Conservation (phyloP, 257 asterid genomes). For the Haberlea rhodopensis region DNA sequence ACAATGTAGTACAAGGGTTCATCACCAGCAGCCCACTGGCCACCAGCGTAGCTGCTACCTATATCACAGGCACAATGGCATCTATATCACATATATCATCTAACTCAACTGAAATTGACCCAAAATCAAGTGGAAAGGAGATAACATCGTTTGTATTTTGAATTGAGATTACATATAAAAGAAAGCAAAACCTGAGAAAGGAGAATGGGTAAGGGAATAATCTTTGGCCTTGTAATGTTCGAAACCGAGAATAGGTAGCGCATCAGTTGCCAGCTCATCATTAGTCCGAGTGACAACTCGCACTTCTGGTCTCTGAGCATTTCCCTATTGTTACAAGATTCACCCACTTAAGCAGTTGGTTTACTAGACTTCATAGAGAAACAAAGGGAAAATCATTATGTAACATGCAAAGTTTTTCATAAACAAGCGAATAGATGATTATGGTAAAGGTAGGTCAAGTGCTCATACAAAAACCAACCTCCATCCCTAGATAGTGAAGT, state of each 20-base stretch:
- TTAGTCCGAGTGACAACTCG: constrained; percentile 87
- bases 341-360: constrained; percentile 24
- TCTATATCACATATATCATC: constrained; percentile 23
- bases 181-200: constrained; percentile 74
- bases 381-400: constrained; percentile 9
- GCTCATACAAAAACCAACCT: constrained; percentile 12
- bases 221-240: constrained; percentile 99
- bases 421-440: background rate
- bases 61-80: constrained; percentile 37
- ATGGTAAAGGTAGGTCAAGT: constrained; percentile 5
- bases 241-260: constrained; percentile 89
- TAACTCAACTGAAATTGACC: constrained; percentile 10
- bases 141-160: constrained; percentile 4
- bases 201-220: constrained; percentile 94
- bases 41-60: constrained; percentile 97
- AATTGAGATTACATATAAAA: constrained; percentile 20
- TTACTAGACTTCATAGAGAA: constrained; percentile 19
- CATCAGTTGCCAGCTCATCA: constrained; percentile 98
- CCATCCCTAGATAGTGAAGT: constrained; percentile 2
- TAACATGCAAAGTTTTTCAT: background rate
- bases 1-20: constrained; percentile 92
- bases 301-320: constrained; percentile 99
- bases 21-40: constrained; percentile 99
- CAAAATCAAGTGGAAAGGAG: constrained; percentile 17
- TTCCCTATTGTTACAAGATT: constrained; percentile 59